Evolutionary conservation across 2,329 filamentous ascomycete genomes (phyloP).

Genomic region (Calycina herbarum): DNA sequence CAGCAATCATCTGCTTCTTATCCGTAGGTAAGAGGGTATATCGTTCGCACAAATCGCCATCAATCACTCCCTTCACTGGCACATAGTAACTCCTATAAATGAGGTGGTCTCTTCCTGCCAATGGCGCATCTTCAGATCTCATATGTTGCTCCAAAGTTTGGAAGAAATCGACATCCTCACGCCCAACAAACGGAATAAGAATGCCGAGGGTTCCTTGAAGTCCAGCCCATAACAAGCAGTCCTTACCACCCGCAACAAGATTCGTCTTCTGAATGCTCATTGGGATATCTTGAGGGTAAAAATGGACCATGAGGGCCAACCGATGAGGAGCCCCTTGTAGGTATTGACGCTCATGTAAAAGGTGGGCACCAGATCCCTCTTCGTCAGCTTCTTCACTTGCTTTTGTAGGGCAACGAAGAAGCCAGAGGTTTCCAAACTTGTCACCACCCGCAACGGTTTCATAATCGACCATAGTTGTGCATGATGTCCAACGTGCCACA

Average conservation of each 20-base stretch:
- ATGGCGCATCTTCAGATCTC: constrained; percentile 78
- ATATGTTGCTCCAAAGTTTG: constrained; percentile 89
- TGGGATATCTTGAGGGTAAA: constrained; percentile 88
- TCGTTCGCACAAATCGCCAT: constrained; percentile 93
- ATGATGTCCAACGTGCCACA: constrained; percentile 86
- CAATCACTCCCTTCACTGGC: constrained; percentile 93
- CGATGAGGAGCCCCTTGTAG: constrained; percentile 87
- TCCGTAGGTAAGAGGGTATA: constrained; percentile 82
- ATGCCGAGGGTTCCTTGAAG: constrained; percentile 93
- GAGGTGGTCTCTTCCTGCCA: constrained; percentile 90
- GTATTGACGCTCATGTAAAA: constrained; percentile 88
- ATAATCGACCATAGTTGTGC: constrained; percentile 93
- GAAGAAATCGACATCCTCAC: constrained; percentile 97
- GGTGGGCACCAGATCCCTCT: constrained; percentile 83
- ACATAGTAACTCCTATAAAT: constrained; percentile 96
- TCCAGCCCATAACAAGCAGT: constrained; percentile 90
- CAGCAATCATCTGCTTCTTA: constrained; percentile 93
- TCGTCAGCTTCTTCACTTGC: constrained; percentile 89
- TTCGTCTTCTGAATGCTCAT: constrained; percentile 87
- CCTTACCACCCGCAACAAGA: constrained; percentile 86
- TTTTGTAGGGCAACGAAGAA: constrained; percentile 83
- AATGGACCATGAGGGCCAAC: constrained; percentile 81
- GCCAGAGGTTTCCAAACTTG: constrained; percentile 96
- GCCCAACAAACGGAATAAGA: constrained; percentile 84
- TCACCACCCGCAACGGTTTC: constrained; percentile 93